A percentile compares a stretch with the other conserved stretches of the same genome.
phyloP scores from a whole-genome alignment of 2,329 filamentous ascomycete genomes.

The Aulographum hederae region DNA sequence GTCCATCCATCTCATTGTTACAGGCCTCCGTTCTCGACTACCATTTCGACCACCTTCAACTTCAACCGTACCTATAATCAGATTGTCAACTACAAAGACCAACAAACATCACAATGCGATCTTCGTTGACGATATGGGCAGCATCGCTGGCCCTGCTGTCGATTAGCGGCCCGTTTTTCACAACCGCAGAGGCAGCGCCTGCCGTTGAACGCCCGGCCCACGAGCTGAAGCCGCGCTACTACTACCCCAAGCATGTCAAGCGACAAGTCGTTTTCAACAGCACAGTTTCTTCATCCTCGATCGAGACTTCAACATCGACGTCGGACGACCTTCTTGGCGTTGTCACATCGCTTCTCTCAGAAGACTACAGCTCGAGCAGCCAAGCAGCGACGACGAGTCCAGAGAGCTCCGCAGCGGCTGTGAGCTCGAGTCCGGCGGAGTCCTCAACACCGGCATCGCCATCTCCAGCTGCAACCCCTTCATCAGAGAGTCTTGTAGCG shows the following conservation, averaged over 20 bases:
- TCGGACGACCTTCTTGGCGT: too few species aligned
- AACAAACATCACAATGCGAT: slow-evolving; percentile 19
- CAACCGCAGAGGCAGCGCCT: slow-evolving; percentile 29
- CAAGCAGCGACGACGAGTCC: too few species aligned
- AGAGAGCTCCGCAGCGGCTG: too few species aligned
- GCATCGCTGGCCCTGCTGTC: slow-evolving; percentile 27
- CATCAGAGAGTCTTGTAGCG: too few species aligned
- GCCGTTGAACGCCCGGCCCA: too few species aligned
- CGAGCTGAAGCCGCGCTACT: slow-evolving; percentile 24
- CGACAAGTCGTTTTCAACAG: slow-evolving; percentile 16
- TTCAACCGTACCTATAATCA: not conserved
- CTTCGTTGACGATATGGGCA: slow-evolving; percentile 25
- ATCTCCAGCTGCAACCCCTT: too few species aligned
- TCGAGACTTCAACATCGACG: not conserved
- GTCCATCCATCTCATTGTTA: not conserved
- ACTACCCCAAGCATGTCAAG: slow-evolving; percentile 28
- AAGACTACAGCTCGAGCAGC: too few species aligned
- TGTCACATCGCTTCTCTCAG: too few species aligned
- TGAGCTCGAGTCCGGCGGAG: too few species aligned
- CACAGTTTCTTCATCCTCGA: not conserved
- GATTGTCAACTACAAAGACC: slow-evolving; percentile 10
- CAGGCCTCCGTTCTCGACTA: not conserved
- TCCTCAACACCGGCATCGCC: too few species aligned
- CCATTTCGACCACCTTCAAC: not conserved
- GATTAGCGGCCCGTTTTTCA: slow-evolving; percentile 21